Evolutionary conservation across 1,284 basidiomycete genomes (phyloP).

Genomic region (Sporisorium sorghi): DNA sequence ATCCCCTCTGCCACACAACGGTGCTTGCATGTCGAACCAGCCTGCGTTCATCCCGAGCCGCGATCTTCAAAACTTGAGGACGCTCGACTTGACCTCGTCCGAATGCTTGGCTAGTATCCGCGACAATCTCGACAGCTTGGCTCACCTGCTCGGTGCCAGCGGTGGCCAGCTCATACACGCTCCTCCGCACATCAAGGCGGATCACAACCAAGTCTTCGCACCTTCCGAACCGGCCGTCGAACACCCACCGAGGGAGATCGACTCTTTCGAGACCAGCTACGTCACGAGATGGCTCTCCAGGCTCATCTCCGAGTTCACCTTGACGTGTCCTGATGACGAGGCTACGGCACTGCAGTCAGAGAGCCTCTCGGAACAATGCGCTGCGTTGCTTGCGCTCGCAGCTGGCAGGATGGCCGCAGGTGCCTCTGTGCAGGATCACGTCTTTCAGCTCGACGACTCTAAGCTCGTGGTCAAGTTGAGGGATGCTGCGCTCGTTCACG

Average conservation of each 20-base stretch:
- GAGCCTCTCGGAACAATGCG: conserved; percentile 26
- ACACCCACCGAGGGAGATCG: conserved; percentile 24
- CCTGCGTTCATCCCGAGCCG: conserved; percentile 47
- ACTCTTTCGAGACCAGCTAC: conserved; percentile 42
- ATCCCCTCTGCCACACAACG: neutral
- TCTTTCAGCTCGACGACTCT: conserved; percentile 17
- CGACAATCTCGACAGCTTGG: conserved; percentile 29
- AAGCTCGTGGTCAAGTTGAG: conserved; percentile 39
- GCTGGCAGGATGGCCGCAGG: conserved; percentile 53
- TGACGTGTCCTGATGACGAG: conserved; percentile 14
- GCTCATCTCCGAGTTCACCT: conserved; percentile 40
- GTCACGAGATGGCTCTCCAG: conserved; percentile 47
- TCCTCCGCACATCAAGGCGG: conserved; percentile 4
- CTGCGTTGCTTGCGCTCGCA: conserved; percentile 45
- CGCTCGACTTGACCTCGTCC: conserved; percentile 28
- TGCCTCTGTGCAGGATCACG: conserved; percentile 32
- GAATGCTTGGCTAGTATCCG: conserved; percentile 17
- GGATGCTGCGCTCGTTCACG: conserved; percentile 55
- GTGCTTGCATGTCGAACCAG: conserved; percentile 20
- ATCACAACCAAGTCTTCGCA: neutral
- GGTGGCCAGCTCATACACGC: conserved; percentile 30
- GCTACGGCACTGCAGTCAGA: conserved; percentile 14
- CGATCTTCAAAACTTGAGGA: conserved; percentile 40
- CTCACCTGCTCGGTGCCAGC: conserved; percentile 32
- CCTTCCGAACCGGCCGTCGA: conserved; percentile 14